Conservation (phyloP, 2,329 filamentous ascomycete genomes). For the Camptophora hylomeconis region DNA sequence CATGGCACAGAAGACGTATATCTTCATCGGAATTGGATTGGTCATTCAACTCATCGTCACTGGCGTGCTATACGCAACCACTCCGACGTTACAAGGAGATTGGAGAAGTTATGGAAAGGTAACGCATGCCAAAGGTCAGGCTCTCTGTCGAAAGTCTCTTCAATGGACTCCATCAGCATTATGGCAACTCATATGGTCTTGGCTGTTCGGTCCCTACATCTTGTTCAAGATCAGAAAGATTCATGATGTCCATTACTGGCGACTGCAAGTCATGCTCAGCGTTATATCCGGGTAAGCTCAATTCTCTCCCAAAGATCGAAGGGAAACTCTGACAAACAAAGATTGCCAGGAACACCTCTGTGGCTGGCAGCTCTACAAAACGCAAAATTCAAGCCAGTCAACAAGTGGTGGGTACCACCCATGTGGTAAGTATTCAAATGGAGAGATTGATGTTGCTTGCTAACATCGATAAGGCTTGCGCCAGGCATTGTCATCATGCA, state of each 20-base stretch:
- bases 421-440: slow-evolving; percentile 39
- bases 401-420: slow-evolving; percentile 42
- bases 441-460: neutral
- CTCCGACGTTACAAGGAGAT: slow-evolving; percentile 3
- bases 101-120: slow-evolving; percentile 5
- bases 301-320: slow-evolving; percentile 16
- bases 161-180: slow-evolving; percentile 44
- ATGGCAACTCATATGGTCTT: slow-evolving; percentile 54
- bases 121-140: slow-evolving; percentile 4
- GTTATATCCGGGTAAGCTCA: slow-evolving; percentile 25
- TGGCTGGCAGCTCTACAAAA: slow-evolving; percentile 44
- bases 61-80: slow-evolving; percentile 3
- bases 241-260: slow-evolving; percentile 50
- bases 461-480: slow-evolving; percentile 24
- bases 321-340: slow-evolving; percentile 20
- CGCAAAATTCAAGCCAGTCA: slow-evolving; percentile 37
- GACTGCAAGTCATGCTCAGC: slow-evolving; percentile 41
- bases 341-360: slow-evolving; percentile 48
- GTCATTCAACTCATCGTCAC: slow-evolving; percentile 17
- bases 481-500: slow-evolving; percentile 47
- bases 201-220: slow-evolving; percentile 45
- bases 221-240: slow-evolving; percentile 45
- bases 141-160: slow-evolving; percentile 5
- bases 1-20: slow-evolving; percentile 35
- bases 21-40: slow-evolving; percentile 39